phyloP scores from a whole-genome alignment of 768 basidiomycete genomes.

The Boletus reticulatus region DNA sequence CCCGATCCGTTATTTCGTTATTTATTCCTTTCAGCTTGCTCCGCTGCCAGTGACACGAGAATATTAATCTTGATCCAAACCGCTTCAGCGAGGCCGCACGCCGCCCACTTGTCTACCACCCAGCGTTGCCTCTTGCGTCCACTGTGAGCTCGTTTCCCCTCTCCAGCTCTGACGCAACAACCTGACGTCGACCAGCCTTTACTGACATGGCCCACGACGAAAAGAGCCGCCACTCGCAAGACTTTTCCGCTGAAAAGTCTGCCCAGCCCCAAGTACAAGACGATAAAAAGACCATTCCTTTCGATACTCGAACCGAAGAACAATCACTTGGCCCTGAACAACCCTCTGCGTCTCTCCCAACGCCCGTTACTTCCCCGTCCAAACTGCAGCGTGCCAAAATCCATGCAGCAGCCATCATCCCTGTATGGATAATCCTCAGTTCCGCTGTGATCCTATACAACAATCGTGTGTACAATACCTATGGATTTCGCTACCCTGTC shows the following conservation, averaged over 20 bases:
- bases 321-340: not conserved
- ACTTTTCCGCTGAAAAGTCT: constrained; percentile 15
- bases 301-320: not conserved
- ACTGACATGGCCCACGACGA: constrained; percentile 25
- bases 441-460: constrained; percentile 96
- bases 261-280: constrained; percentile 19
- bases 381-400: constrained; percentile 50
- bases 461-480: constrained; percentile 82
- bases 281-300: constrained; percentile 6
- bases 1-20: no score
- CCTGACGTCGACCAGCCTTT: not conserved
- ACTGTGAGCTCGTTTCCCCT: constrained; percentile 3
- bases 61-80: no score
- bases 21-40: no score
- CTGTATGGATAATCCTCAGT: constrained; percentile 89
- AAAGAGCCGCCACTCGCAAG: constrained; percentile 14
- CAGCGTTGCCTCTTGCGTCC: not conserved
- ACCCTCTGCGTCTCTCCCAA: constrained; percentile 42
- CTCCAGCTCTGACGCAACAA: not conserved
- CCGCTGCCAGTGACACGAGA: no score
- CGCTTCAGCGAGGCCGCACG: not conserved
- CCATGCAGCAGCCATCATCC: constrained; percentile 72
- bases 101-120: not conserved
- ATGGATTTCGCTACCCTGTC: constrained; percentile 86
- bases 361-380: constrained; percentile 48